A percentile compares a stretch with the other conserved stretches of the same genome.
phyloP scores from a whole-genome alignment of 306 rosid species.

The Vicia villosa region DNA sequence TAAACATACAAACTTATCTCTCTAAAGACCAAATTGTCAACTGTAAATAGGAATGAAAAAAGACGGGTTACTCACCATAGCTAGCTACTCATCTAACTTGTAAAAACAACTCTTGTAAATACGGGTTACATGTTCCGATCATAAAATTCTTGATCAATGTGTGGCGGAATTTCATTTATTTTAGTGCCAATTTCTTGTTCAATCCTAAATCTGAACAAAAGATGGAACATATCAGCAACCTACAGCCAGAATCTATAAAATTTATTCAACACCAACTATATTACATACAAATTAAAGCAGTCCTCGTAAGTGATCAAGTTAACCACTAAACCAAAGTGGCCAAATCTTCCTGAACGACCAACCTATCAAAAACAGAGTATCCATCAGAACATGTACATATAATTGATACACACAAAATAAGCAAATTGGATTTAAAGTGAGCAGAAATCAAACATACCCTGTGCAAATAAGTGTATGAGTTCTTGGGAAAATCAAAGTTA shows the following conservation, averaged over 20 bases:
- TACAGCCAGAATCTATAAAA: background rate
- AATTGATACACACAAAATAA: too few species aligned
- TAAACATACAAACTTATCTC: slow-evolving; percentile 21
- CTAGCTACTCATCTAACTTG: slow-evolving; percentile 46
- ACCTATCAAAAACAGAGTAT: too few species aligned
- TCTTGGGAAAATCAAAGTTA: too few species aligned
- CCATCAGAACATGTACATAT: too few species aligned
- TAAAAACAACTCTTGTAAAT: slow-evolving; percentile 36
- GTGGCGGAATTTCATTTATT: slow-evolving; percentile 95
- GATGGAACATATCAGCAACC: slow-evolving; percentile 15
- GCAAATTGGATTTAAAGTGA: too few species aligned
- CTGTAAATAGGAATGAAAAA: background rate
- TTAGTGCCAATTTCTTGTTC: slow-evolving; percentile 98
- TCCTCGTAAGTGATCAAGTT: slow-evolving; percentile 97
- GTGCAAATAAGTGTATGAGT: too few species aligned
- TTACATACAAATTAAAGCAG: slow-evolving; percentile 83
- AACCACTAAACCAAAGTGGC: slow-evolving; percentile 97
- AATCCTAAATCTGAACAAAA: slow-evolving; percentile 78
- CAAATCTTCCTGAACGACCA: too few species aligned
- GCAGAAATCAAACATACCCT: too few species aligned
- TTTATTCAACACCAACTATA: slow-evolving; percentile 30
- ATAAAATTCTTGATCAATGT: slow-evolving; percentile 94
- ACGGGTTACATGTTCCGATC: slow-evolving; percentile 71
- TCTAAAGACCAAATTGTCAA: background rate
- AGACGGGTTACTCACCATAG: slow-evolving; percentile 35